Conservation (phyloP, 106 monocot species). For the Dendrobium officinale region DNA sequence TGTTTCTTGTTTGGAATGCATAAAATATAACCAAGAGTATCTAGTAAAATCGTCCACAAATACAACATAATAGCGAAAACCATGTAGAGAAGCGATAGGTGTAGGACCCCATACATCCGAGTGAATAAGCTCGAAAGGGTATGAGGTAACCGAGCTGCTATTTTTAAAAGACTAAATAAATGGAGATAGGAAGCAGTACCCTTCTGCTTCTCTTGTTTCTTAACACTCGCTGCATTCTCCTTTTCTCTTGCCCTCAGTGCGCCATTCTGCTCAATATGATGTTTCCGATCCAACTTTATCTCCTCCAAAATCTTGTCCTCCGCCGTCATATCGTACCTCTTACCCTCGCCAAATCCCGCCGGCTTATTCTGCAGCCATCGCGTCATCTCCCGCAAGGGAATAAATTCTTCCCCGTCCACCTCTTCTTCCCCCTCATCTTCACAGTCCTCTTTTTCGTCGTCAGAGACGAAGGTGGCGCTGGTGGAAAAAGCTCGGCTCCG, state of each 20-base stretch:
- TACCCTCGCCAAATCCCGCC: conserved; percentile 64
- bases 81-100: no score
- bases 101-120: no score
- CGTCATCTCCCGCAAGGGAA: conserved; percentile 42
- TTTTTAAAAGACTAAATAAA: not conserved
- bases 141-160: no score
- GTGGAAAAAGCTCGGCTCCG: not conserved
- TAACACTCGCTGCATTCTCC: not conserved
- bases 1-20: no score
- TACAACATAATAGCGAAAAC: no score
- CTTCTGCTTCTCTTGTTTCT: no score
- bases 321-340: conserved; percentile 43
- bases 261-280: conserved; percentile 17
- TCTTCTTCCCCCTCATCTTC: not conserved
- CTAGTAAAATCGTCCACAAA: no score
- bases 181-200: no score
- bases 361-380: conserved; percentile 59
- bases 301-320: conserved; percentile 64
- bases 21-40: no score
- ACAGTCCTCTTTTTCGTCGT: conserved; percentile 13
- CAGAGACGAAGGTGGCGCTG: not conserved
- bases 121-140: no score
- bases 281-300: conserved; percentile 40
- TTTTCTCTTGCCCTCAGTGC: conserved; percentile 15
- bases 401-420: conserved; percentile 12